Percentiles rank a stretch among this genome's conserved stretches.
Evolutionary conservation across 306 rosid species (phyloP).

Genomic region (Rosa multiflora): DNA sequence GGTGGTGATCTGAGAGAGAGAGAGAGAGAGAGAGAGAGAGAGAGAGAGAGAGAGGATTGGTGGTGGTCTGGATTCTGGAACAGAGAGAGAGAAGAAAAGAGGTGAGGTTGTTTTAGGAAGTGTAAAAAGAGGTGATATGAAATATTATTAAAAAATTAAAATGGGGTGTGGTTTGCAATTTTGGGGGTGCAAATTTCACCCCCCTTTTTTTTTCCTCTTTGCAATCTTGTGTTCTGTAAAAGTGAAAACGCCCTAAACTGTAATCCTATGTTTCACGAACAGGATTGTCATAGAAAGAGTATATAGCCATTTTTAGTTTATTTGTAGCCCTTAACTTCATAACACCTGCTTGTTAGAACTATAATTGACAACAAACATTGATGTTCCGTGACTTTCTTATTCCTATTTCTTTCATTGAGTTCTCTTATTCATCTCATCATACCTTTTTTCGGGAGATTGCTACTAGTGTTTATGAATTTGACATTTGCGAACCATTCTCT

Average conservation of each 20-base stretch:
- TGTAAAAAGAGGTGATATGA: too few species aligned
- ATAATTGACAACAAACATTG: background rate
- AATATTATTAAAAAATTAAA: too few species aligned
- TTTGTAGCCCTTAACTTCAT: background rate
- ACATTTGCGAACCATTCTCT: background rate
- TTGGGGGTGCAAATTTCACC: too few species aligned
- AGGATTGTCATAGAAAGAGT: background rate
- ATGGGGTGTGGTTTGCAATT: too few species aligned
- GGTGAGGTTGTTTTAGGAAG: too few species aligned
- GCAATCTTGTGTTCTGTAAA: background rate
- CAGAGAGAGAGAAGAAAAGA: too few species aligned
- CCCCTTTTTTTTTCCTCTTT: background rate
- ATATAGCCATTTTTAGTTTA: background rate
- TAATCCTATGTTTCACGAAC: background rate
- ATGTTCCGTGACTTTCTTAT: background rate
- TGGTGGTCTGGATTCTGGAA: too few species aligned
- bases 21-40: too few species aligned
- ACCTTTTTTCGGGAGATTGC: background rate
- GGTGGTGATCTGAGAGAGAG: too few species aligned
- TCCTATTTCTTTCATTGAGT: background rate
- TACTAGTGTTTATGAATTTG: background rate
- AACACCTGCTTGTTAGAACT: background rate
- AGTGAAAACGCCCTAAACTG: background rate
- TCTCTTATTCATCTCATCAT: background rate
- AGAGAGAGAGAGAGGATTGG: too few species aligned